Percentiles rank a stretch among this genome's conserved stretches.
phyloP scores from a whole-genome alignment of 75 land plant genomes.

The Sequoiadendron giganteum region DNA sequence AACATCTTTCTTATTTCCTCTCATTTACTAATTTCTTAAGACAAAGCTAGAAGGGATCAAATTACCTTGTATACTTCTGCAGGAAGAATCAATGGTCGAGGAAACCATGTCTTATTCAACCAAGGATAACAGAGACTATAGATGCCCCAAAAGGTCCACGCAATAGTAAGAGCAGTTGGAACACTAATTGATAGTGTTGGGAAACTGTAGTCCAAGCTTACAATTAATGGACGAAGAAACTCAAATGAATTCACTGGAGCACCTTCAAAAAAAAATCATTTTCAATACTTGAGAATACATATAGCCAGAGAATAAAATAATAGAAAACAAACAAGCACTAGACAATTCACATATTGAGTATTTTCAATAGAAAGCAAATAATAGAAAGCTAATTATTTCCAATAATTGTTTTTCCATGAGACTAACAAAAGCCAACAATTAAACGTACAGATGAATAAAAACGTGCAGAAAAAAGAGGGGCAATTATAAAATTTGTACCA shows the following conservation, averaged over 20 bases:
- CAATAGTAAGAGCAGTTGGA: conserved; percentile 51
- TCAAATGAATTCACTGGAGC: conserved; percentile 81
- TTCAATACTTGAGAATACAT: background rate
- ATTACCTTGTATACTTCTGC: conserved; percentile 90
- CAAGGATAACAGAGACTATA: conserved; percentile 80
- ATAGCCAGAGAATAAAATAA: background rate
- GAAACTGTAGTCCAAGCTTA: conserved; percentile 59
- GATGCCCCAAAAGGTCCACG: conserved; percentile 43
- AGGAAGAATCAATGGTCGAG: conserved; percentile 83
- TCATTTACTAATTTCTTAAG: background rate
- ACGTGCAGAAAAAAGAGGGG: background rate
- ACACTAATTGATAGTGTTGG: conserved; percentile 56
- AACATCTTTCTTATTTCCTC: background rate
- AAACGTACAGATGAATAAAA: background rate
- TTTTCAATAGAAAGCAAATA: background rate
- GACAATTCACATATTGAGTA: background rate
- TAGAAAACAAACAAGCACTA: background rate
- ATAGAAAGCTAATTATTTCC: background rate
- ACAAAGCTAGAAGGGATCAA: background rate
- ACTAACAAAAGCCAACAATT: background rate
- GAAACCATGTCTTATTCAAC: conserved; percentile 75
- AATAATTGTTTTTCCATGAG: background rate
- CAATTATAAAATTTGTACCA: background rate
- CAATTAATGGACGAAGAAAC: conserved; percentile 60
- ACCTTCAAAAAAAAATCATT: conserved; percentile 37